Evolutionary conservation across 2,329 filamentous ascomycete genomes (phyloP).

Genomic region (Chaetomiaceae sp.): DNA sequence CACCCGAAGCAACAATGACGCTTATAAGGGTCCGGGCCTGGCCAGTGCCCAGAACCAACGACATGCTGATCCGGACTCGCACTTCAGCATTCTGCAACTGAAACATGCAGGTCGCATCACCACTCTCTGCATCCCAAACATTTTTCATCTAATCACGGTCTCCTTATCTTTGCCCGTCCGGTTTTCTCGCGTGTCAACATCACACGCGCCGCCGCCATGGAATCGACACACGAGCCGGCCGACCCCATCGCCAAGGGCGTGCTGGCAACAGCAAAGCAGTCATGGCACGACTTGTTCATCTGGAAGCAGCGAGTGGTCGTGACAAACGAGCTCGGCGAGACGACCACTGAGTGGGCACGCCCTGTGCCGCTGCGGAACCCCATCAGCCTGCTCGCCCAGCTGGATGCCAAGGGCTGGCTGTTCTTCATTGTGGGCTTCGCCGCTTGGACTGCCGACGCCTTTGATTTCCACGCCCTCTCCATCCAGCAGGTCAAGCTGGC

Average conservation of each 20-base stretch:
- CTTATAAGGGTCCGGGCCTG: neutral
- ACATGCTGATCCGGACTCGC: too few species aligned
- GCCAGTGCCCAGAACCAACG: neutral
- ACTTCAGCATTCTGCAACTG: too few species aligned
- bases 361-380: constrained; percentile 67
- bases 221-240: constrained; percentile 45
- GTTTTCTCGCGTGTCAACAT: neutral
- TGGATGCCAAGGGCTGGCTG: constrained; percentile 64
- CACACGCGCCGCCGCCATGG: constrained; percentile 16
- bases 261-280: constrained; percentile 28
- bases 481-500: constrained; percentile 72
- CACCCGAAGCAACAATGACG: neutral
- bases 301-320: constrained; percentile 72
- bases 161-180: too few species aligned
- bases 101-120: too few species aligned
- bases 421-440: constrained; percentile 71
- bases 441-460: constrained; percentile 78
- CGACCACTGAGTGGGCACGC: constrained; percentile 61
- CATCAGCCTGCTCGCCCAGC: constrained; percentile 60
- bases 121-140: too few species aligned
- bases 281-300: constrained; percentile 34
- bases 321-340: constrained; percentile 60
- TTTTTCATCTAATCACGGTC: too few species aligned
- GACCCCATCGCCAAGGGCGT: constrained; percentile 65
- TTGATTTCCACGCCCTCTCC: constrained; percentile 77